Conservation (phyloP, 208 protist species). For the Trichomonas tenax region DNA sequence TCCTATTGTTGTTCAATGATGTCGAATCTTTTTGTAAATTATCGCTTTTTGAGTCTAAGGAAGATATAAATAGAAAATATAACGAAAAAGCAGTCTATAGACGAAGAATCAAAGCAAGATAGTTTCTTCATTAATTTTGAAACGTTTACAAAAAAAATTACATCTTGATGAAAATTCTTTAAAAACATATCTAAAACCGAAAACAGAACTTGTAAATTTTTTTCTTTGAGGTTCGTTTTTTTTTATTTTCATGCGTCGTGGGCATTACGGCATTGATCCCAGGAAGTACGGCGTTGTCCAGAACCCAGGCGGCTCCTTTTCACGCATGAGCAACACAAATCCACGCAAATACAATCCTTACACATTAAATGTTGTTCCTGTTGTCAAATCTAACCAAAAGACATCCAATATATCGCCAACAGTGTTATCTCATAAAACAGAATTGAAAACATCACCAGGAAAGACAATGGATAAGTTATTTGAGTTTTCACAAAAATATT, state of each 20-base stretch:
- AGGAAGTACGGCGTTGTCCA: neutral
- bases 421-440: neutral
- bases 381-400: neutral
- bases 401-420: neutral
- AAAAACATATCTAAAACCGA: too few species aligned
- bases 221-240: too few species aligned
- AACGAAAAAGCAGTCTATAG: too few species aligned
- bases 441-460: neutral
- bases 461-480: neutral
- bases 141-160: too few species aligned
- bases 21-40: too few species aligned
- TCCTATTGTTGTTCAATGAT: too few species aligned
- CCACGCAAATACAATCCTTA: neutral
- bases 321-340: neutral
- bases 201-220: too few species aligned
- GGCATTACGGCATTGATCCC: slow-evolving; percentile 1
- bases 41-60: too few species aligned
- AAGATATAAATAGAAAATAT: too few species aligned
- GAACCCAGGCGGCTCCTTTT: neutral
- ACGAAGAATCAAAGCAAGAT: too few species aligned
- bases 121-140: too few species aligned
- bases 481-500: neutral
- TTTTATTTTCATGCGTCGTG: neutral
- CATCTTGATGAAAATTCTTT: too few species aligned
- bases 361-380: neutral